Evolutionary conservation across 768 basidiomycete genomes (phyloP).

Genomic region (Exidia glandulosa): DNA sequence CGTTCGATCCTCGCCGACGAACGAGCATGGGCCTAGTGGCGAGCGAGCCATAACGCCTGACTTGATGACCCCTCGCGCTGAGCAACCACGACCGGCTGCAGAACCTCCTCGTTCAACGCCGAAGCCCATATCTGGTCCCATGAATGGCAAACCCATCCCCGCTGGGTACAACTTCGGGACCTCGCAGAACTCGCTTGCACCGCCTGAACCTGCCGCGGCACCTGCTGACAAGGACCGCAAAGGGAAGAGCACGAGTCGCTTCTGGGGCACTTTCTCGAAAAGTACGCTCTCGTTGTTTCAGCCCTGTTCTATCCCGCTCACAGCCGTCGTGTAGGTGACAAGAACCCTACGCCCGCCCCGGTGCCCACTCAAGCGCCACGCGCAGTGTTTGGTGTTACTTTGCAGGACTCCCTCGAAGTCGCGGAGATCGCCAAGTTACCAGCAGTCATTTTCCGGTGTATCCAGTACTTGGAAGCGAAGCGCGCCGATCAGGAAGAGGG

Average conservation of each 20-base stretch:
- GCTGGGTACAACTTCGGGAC: slow-evolving; percentile 83
- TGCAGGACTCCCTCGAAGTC: slow-evolving; percentile 82
- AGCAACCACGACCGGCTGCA: background rate
- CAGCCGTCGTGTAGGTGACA: background rate
- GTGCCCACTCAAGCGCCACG: slow-evolving; percentile 32
- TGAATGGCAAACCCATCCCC: slow-evolving; percentile 77
- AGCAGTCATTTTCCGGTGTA: slow-evolving; percentile 88
- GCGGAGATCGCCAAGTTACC: slow-evolving; percentile 85
- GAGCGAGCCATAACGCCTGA: background rate
- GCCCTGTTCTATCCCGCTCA: slow-evolving; percentile 1
- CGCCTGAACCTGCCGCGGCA: slow-evolving; percentile 28
- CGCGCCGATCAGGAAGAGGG: slow-evolving; percentile 95
- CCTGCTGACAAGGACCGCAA: slow-evolving; percentile 49
- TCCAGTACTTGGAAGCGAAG: slow-evolving; percentile 90
- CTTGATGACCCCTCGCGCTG: background rate
- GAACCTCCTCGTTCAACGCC: background rate
- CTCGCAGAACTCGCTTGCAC: background rate
- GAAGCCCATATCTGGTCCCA: slow-evolving; percentile 85
- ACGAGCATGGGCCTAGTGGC: background rate
- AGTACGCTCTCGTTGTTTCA: slow-evolving; percentile 21
- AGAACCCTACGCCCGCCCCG: background rate
- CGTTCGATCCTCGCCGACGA: slow-evolving; percentile 36
- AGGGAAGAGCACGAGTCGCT: slow-evolving; percentile 83
- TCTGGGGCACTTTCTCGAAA: slow-evolving; percentile 79
- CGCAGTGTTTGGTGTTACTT: slow-evolving; percentile 79